phyloP scores from a whole-genome alignment of 2,329 filamentous ascomycete species.

The Bertia moriformis region DNA sequence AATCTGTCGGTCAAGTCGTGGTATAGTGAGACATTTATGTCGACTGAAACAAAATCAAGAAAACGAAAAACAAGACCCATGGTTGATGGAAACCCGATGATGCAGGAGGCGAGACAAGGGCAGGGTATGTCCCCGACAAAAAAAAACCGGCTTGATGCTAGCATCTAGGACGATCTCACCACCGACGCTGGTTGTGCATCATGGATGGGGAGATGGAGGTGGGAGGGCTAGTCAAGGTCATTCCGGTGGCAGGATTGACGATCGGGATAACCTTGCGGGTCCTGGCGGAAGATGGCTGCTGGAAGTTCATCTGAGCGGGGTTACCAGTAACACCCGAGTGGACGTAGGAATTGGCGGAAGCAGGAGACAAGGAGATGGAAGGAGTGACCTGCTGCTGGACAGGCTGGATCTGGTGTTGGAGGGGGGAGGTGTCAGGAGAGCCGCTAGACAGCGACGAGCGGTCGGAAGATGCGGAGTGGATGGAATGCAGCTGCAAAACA shows the following conservation, averaged over 20 bases:
- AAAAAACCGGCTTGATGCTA: too few species aligned
- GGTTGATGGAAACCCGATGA: not conserved
- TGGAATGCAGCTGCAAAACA: constrained; percentile 72
- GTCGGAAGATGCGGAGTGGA: constrained; percentile 78
- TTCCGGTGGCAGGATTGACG: constrained; percentile 85
- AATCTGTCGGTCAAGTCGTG: not conserved
- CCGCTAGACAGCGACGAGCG: constrained; percentile 89
- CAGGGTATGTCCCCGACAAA: too few species aligned
- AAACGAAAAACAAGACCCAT: not conserved
- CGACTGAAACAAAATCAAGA: too few species aligned
- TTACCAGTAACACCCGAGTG: constrained; percentile 53
- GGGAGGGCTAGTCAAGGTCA: constrained; percentile 76
- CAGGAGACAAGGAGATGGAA: constrained; percentile 58
- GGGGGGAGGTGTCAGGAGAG: constrained; percentile 80
- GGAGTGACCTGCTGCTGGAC: constrained; percentile 60
- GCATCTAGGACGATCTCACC: too few species aligned
- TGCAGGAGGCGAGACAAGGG: not conserved
- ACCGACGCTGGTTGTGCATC: constrained; percentile 31
- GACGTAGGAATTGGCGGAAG: constrained; percentile 46
- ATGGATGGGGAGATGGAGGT: constrained; percentile 51
- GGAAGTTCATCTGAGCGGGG: constrained; percentile 59
- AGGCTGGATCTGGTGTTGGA: constrained; percentile 43
- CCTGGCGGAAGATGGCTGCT: constrained; percentile 80
- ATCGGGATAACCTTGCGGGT: constrained; percentile 93
- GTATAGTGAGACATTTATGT: not conserved